Percentiles rank a stretch among this genome's conserved stretches.
phyloP scores from a whole-genome alignment of 352 stramenopile genomes.

The Pilasporangium apinafurcum region DNA sequence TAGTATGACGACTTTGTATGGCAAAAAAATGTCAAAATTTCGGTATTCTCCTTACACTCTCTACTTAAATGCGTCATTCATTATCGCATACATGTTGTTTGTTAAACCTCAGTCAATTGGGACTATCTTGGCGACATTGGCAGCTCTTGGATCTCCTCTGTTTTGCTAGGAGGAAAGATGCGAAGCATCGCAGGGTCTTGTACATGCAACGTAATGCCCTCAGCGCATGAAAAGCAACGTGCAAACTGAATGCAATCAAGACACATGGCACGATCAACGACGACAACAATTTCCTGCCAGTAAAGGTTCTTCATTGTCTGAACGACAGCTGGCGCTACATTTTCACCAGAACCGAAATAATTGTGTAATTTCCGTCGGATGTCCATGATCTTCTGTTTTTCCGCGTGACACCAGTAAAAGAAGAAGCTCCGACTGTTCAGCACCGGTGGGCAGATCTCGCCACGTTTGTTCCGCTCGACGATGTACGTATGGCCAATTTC shows the following conservation, averaged over 20 bases:
- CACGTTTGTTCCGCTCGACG: slow-evolving; percentile 49
- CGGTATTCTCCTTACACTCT: too few species aligned
- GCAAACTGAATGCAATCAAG: slow-evolving; percentile 67
- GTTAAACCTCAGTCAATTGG: too few species aligned
- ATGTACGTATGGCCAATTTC: slow-evolving; percentile 64
- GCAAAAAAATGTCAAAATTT: too few species aligned
- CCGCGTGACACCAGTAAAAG: slow-evolving; percentile 83
- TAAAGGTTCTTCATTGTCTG: slow-evolving; percentile 2
- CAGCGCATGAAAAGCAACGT: slow-evolving; percentile 26
- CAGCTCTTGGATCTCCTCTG: neutral
- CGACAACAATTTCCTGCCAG: slow-evolving; percentile 48
- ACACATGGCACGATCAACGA: slow-evolving; percentile 75
- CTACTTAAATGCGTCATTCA: too few species aligned
- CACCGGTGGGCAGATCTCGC: slow-evolving; percentile 24
- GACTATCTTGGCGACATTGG: too few species aligned
- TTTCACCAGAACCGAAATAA: neutral
- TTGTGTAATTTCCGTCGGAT: slow-evolving; percentile 51
- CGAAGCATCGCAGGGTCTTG: slow-evolving; percentile 37
- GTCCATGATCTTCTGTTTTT: slow-evolving; percentile 83
- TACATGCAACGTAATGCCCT: slow-evolving; percentile 33
- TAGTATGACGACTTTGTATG: too few species aligned
- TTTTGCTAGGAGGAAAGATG: slow-evolving; percentile 29
- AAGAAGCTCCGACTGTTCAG: slow-evolving; percentile 83
- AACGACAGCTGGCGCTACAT: too few species aligned
- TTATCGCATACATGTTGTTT: too few species aligned